These are phyloP conservation scores for Spiraea crenata DNA, from an alignment of 331 rosid species.

Conservation along the genomic window DNA sequence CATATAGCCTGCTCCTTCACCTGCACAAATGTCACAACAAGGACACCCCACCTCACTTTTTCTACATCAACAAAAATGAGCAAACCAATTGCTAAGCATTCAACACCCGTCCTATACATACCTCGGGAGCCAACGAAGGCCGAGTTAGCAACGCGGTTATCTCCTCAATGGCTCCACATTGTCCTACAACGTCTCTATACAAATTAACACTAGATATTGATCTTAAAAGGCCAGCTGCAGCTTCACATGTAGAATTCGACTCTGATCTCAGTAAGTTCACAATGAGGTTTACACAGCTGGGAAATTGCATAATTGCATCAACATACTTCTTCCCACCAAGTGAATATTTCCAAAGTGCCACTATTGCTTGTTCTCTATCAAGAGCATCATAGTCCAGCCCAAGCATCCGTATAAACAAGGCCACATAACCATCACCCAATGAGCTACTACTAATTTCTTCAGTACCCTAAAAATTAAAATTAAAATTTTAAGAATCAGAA, in stretches of 20 bases:
- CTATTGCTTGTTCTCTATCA: constrained; percentile 78
- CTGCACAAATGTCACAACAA: constrained; percentile 41
- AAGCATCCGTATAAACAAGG: constrained; percentile 79
- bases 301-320: constrained; percentile 79
- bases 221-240: constrained; percentile 85
- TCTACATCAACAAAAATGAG: constrained; percentile 23
- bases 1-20: constrained; percentile 76
- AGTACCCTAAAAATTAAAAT: constrained; percentile 41
- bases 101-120: constrained; percentile 47
- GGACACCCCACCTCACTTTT: constrained; percentile 29
- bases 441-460: constrained; percentile 42
- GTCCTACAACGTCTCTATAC: constrained; percentile 63
- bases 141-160: constrained; percentile 57
- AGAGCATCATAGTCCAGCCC: constrained; percentile 67
- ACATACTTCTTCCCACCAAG: constrained; percentile 77
- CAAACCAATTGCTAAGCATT: constrained; percentile 10
- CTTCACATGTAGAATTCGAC: constrained; percentile 69
- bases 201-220: constrained; percentile 63
- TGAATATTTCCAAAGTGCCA: constrained; percentile 81
- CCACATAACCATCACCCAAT: constrained; percentile 59
- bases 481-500: constrained; percentile 7
- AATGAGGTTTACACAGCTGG: constrained; percentile 72
- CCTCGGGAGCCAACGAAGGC: constrained; percentile 62
- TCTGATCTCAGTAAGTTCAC: constrained; percentile 71
- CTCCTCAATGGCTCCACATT: constrained; percentile 90